Conservation (phyloP, 2,329 filamentous ascomycete species). For the Ophiocordyceps camponoti-rufipedis region DNA sequence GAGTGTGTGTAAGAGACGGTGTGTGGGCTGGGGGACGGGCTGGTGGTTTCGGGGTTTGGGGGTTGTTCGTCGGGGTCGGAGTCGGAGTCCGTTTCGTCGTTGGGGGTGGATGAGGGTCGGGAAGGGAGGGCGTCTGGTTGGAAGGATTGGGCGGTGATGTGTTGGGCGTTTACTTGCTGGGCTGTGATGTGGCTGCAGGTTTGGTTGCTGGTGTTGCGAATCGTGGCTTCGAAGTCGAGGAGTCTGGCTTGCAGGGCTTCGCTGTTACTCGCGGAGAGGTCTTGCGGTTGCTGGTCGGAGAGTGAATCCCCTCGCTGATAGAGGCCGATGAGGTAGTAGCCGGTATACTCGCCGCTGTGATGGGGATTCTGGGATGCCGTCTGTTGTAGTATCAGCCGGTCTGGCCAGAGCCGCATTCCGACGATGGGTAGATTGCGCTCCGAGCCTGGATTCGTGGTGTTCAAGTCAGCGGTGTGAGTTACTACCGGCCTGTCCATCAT, state of each 20-base stretch:
- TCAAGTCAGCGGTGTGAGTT: not conserved
- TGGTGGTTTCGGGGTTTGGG: no score
- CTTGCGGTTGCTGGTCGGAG: constrained; percentile 16
- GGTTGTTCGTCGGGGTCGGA: constrained; percentile 15
- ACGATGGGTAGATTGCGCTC: constrained; percentile 31
- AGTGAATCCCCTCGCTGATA: constrained; percentile 10
- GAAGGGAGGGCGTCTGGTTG: constrained; percentile 23
- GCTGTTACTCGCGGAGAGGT: not conserved
- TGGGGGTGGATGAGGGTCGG: constrained; percentile 23
- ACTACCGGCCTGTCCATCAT: not conserved
- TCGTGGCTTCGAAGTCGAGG: not conserved
- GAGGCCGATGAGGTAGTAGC: constrained; percentile 44
- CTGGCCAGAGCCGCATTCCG: constrained; percentile 42
- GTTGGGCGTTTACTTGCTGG: not conserved
- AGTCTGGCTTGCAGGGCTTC: not conserved
- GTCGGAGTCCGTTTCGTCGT: constrained; percentile 20
- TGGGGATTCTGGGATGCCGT: constrained; percentile 3
- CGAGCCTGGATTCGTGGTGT: constrained; percentile 24
- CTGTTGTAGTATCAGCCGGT: constrained; percentile 31
- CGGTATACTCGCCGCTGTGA: constrained; percentile 30
- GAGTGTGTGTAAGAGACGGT: no score
- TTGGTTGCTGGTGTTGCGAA: not conserved
- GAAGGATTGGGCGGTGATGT: not conserved
- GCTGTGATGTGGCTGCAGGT: not conserved
- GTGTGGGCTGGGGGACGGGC: no score